These are phyloP conservation scores for Fusarium dlaminii DNA, from an alignment of 2,329 filamentous ascomycete species.

Conservation along the genomic window DNA sequence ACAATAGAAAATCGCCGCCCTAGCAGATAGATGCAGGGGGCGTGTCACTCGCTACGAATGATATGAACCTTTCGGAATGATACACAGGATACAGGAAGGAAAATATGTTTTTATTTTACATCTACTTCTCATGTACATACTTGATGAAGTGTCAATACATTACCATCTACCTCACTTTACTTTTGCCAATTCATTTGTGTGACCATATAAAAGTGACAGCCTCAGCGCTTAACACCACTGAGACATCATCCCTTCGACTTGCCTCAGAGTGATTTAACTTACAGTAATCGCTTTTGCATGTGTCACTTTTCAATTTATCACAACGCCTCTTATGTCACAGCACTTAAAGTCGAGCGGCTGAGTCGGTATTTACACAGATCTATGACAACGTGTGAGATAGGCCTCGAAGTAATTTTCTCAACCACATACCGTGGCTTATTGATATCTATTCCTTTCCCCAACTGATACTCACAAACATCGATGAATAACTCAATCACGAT, in stretches of 20 bases:
- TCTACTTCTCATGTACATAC: conserved; percentile 36
- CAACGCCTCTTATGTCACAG: conserved; percentile 9
- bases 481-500: conserved; percentile 7
- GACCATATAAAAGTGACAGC: not conserved
- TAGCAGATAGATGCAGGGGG: conserved; percentile 23
- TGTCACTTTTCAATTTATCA: not conserved
- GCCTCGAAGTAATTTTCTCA: conserved; percentile 19
- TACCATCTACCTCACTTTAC: not conserved
- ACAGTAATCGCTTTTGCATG: not conserved
- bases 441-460: not conserved
- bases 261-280: not conserved
- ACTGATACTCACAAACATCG: not conserved
- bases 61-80: conserved; percentile 34
- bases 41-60: conserved; percentile 35
- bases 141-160: conserved; percentile 23
- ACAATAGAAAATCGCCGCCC: conserved; percentile 37
- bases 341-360: conserved; percentile 6
- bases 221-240: not conserved
- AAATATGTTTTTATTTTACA: conserved; percentile 25
- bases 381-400: conserved; percentile 5
- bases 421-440: conserved; percentile 12
- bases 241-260: conserved; percentile 1
- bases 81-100: conserved; percentile 37
- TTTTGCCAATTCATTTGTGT: not conserved
- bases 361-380: not conserved